These are phyloP conservation scores for Williopsis jadinii DNA, from an alignment of 1,139 yeast species.

Conservation along the genomic window DNA sequence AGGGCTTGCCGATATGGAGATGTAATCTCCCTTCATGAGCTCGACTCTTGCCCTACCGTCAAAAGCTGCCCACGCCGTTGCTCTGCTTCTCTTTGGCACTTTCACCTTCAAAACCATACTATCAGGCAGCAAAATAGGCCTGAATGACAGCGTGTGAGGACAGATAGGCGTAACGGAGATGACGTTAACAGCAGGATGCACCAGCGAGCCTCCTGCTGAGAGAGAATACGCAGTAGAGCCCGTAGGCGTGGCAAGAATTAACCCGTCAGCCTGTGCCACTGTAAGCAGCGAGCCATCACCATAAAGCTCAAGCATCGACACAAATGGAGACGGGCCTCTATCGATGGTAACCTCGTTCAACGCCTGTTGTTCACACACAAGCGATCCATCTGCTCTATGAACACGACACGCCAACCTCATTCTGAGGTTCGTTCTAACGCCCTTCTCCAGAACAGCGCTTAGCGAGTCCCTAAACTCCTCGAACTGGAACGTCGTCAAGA, in stretches of 20 bases:
- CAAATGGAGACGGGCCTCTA: slow-evolving; percentile 84
- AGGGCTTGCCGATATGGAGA: slow-evolving; percentile 69
- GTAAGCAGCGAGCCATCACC: slow-evolving; percentile 78
- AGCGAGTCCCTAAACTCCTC: slow-evolving; percentile 58
- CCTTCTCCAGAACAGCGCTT: slow-evolving; percentile 51
- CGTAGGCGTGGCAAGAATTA: slow-evolving; percentile 85
- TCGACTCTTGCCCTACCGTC: slow-evolving; percentile 80
- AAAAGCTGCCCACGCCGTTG: slow-evolving; percentile 86
- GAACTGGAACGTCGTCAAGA: slow-evolving; percentile 70
- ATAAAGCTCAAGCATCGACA: slow-evolving; percentile 73
- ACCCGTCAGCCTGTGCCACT: slow-evolving; percentile 86
- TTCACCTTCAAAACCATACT: slow-evolving; percentile 73
- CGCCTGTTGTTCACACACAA: slow-evolving; percentile 70
- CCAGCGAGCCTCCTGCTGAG: slow-evolving; percentile 86
- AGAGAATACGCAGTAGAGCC: slow-evolving; percentile 89
- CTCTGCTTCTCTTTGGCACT: slow-evolving; percentile 60
- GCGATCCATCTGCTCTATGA: slow-evolving; percentile 47
- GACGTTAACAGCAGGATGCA: slow-evolving; percentile 86
- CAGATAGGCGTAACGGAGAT: slow-evolving; percentile 88
- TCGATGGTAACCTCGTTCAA: slow-evolving; percentile 80
- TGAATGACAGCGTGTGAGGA: slow-evolving; percentile 82
- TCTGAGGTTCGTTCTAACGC: slow-evolving; percentile 70
- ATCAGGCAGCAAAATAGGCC: slow-evolving; percentile 84
- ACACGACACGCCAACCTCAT: slow-evolving; percentile 74
- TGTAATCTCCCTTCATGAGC: slow-evolving; percentile 65